Evolutionary conservation across 495 filamentous ascomycete species (phyloP).

Genomic region (Sordaria brevicollis): DNA sequence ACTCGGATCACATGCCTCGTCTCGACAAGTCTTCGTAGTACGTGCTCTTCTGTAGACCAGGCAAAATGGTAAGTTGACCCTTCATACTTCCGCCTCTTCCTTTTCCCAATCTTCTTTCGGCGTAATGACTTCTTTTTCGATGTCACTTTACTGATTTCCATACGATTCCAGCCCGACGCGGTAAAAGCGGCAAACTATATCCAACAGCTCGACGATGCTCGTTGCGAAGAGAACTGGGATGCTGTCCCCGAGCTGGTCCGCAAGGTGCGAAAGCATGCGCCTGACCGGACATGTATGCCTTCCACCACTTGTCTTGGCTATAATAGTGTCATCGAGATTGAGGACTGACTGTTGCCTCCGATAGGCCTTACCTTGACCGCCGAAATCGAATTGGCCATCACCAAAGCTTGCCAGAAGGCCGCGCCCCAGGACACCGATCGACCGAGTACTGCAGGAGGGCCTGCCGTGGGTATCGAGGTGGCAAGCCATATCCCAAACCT

Average conservation of each 20-base stretch:
- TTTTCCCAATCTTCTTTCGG: background rate
- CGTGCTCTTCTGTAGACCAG: conserved; percentile 16
- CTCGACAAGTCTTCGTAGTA: conserved; percentile 21
- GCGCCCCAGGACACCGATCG: conserved; percentile 29
- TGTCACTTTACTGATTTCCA: background rate
- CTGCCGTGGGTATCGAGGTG: conserved; percentile 23
- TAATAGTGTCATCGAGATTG: background rate
- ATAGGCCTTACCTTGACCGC: conserved; percentile 69
- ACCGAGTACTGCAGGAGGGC: conserved; percentile 18
- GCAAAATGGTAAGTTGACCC: conserved; percentile 17
- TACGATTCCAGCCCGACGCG: conserved; percentile 29
- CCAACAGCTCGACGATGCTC: conserved; percentile 68
- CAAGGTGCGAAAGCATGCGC: conserved; percentile 89
- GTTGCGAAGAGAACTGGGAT: conserved; percentile 81
- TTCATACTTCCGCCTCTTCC: background rate
- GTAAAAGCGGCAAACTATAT: conserved; percentile 72
- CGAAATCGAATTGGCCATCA: conserved; percentile 56
- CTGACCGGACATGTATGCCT: conserved; percentile 68
- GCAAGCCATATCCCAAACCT: conserved; percentile 51
- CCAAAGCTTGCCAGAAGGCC: conserved; percentile 37
- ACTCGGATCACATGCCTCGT: conserved; percentile 20
- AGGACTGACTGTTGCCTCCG: background rate
- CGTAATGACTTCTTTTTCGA: background rate
- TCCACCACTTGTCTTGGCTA: background rate
- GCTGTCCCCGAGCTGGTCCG: conserved; percentile 80